Evolutionary conservation across 768 basidiomycete species (phyloP).

Genomic region (Inosperma sp.): DNA sequence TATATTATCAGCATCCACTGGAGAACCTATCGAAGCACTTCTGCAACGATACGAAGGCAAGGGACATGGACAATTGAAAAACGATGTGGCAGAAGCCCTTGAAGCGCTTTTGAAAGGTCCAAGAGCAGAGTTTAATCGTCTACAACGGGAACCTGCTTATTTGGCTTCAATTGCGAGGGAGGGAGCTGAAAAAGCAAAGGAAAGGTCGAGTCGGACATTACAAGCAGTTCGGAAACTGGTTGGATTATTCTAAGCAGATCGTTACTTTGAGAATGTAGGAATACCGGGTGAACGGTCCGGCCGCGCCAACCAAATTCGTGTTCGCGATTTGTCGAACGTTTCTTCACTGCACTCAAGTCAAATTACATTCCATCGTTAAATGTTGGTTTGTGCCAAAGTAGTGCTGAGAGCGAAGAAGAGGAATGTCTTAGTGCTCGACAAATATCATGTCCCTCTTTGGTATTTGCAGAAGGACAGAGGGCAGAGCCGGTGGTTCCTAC

Average conservation of each 20-base stretch:
- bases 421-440: conserved; percentile 38
- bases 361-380: conserved; percentile 36
- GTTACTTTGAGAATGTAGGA: too few species aligned
- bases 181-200: conserved; percentile 62
- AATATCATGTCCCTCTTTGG: conserved; percentile 20
- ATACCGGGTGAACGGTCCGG: too few species aligned
- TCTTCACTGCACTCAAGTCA: conserved; percentile 42
- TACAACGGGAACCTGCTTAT: conserved; percentile 57
- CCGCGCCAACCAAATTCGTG: not conserved
- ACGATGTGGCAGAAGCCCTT: conserved; percentile 68
- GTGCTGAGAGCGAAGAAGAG: conserved; percentile 30
- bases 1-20: conserved; percentile 73
- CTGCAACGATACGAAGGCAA: conserved; percentile 46
- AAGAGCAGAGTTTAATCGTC: conserved; percentile 60
- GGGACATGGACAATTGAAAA: conserved; percentile 68
- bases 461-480: conserved; percentile 19
- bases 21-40: conserved; percentile 40
- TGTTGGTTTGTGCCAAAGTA: conserved; percentile 43
- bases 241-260: conserved; percentile 39
- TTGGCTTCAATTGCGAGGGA: conserved; percentile 55
- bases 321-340: too few species aligned
- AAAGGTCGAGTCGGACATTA: conserved; percentile 61
- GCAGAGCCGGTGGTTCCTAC: conserved; percentile 39
- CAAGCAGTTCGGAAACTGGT: conserved; percentile 60
- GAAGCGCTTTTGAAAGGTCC: conserved; percentile 63